Conservation (phyloP, 768 basidiomycete genomes). For the Candolleomyces eurysporus region DNA sequence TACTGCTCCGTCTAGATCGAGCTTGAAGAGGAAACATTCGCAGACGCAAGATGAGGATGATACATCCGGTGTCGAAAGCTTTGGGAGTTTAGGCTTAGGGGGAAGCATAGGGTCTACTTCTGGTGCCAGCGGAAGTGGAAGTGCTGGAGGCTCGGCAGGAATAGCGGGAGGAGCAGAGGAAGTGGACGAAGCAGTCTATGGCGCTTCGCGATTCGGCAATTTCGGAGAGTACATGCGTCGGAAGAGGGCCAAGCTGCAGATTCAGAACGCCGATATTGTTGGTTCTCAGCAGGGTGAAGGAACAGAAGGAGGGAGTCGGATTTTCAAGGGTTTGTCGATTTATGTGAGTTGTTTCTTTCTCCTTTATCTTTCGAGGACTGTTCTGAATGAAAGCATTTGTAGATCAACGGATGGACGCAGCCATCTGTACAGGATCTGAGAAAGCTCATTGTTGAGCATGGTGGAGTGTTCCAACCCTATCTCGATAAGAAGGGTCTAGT, state of each 20-base stretch:
- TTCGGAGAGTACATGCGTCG: conserved; percentile 88
- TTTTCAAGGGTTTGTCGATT: conserved; percentile 75
- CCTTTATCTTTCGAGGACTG: neutral
- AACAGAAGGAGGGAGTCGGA: conserved; percentile 30
- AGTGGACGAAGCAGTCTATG: conserved; percentile 56
- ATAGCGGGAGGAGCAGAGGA: conserved; percentile 5
- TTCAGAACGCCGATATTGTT: conserved; percentile 58
- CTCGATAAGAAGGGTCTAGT: conserved; percentile 75
- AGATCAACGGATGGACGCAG: conserved; percentile 90
- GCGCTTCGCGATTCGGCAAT: conserved; percentile 75
- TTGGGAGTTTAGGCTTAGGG: too few species aligned
- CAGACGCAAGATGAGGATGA: conserved; percentile 21
- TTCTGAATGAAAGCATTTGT: neutral
- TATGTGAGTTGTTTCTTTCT: conserved; percentile 56
- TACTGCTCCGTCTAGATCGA: conserved; percentile 1
- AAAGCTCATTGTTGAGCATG: conserved; percentile 75
- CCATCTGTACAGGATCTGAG: conserved; percentile 86
- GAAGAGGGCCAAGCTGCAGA: conserved; percentile 87
- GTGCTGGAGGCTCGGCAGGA: neutral
- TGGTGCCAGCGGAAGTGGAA: too few species aligned
- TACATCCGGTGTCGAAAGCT: too few species aligned
- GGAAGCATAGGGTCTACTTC: too few species aligned
- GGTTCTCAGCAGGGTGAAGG: conserved; percentile 9
- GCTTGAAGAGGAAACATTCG: conserved; percentile 35
- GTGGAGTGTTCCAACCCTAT: conserved; percentile 82